Conservation (phyloP, 2,329 filamentous ascomycete genomes). For the Alternaria dauci region DNA sequence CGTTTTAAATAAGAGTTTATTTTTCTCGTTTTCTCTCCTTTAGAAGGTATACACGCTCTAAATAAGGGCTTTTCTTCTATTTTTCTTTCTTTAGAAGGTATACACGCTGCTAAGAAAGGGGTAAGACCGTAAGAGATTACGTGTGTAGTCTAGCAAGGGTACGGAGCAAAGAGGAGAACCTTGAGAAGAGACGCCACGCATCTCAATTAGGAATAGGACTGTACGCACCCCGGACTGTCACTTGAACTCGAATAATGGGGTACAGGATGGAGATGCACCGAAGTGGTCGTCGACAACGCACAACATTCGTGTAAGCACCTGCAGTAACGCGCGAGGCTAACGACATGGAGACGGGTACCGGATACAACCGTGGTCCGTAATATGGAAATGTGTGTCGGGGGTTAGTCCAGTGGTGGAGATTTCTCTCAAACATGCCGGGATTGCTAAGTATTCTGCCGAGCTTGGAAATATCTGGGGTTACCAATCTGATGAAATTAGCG, state of each 20-base stretch:
- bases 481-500: neutral
- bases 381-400: neutral
- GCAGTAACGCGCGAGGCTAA: neutral
- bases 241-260: neutral
- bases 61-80: too few relatives aligned
- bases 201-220: too few relatives aligned
- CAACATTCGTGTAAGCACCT: neutral
- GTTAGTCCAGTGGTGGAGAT: neutral
- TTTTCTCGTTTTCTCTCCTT: too few relatives aligned
- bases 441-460: neutral
- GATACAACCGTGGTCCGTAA: neutral
- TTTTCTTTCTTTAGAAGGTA: too few relatives aligned
- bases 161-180: too few relatives aligned
- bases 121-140: too few relatives aligned
- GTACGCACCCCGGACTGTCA: slow-evolving; percentile 3
- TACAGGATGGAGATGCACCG: slow-evolving; percentile 1
- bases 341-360: neutral
- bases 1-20: too few relatives aligned
- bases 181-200: too few relatives aligned
- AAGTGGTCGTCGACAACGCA: neutral
- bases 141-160: too few relatives aligned
- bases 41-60: too few relatives aligned
- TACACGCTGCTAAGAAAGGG: too few relatives aligned
- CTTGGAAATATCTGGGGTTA: neutral
- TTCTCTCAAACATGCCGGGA: neutral